These are phyloP conservation scores for Melastoma malabathricum DNA, from an alignment of 345 rosid genomes.

Conservation along the genomic window DNA sequence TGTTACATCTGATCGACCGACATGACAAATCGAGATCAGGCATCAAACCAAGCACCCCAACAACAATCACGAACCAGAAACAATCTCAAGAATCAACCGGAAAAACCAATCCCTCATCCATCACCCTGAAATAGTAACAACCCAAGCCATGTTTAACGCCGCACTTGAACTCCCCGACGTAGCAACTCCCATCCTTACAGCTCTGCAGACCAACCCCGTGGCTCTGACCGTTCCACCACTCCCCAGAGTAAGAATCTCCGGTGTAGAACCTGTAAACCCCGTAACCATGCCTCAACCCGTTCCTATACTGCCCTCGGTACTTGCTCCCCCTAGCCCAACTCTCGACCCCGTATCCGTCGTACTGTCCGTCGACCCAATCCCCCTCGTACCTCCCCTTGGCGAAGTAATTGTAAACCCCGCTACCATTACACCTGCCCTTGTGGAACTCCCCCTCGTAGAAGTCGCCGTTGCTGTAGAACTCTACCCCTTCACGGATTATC, in stretches of 20 bases:
- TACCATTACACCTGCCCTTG: conserved; percentile 70
- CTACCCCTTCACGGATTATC: conserved; percentile 60
- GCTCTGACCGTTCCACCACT: conserved; percentile 93
- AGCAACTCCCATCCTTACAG: conserved; percentile 82
- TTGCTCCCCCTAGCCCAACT: conserved; percentile 91
- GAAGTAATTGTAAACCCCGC: conserved; percentile 72
- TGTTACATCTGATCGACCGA: too few species aligned
- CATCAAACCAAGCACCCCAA: too few species aligned
- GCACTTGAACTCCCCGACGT: conserved; percentile 65
- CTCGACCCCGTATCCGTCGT: conserved; percentile 86
- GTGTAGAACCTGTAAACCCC: conserved; percentile 78
- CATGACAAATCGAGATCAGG: too few species aligned
- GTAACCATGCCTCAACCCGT: conserved; percentile 70
- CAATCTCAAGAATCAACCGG: too few species aligned
- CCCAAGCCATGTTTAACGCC: conserved; percentile 94
- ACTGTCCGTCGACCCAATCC: conserved; percentile 83
- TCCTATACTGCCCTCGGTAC: conserved; percentile 72
- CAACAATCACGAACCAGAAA: too few species aligned
- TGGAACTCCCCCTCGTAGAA: conserved; percentile 87
- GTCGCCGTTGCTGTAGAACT: conserved; percentile 77
- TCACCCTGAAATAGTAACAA: conserved; percentile 70
- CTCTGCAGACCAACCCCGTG: conserved; percentile 86
- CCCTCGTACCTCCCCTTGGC: conserved; percentile 87
- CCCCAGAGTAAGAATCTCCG: conserved; percentile 85
- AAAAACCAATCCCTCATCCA: background rate